These are phyloP conservation scores for Suhomyces atakaporum DNA, from an alignment of 1,139 yeast genomes.

Conservation along the genomic window DNA sequence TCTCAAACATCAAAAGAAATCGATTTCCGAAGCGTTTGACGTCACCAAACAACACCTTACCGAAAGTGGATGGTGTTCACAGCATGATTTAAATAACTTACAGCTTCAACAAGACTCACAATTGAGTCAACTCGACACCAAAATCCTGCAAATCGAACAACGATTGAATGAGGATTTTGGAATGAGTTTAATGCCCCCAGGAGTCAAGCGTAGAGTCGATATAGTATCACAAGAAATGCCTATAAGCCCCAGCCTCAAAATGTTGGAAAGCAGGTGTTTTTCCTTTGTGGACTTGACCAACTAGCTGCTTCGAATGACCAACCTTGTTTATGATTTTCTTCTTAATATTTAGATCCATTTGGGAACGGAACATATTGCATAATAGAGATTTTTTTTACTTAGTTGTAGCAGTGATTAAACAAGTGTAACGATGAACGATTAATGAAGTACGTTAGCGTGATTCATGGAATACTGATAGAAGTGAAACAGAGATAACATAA, in stretches of 20 bases:
- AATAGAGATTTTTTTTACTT: slow-evolving; percentile 1
- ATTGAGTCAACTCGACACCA: slow-evolving; percentile 35
- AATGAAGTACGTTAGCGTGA: too few species aligned
- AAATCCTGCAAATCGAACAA: slow-evolving; percentile 34
- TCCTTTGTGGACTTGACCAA: slow-evolving; percentile 22
- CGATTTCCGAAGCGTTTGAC: slow-evolving; percentile 39
- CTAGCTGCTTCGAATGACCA: slow-evolving; percentile 3
- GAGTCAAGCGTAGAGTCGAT: slow-evolving; percentile 6
- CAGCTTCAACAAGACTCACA: slow-evolving; percentile 39
- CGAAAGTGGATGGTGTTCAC: slow-evolving; percentile 50
- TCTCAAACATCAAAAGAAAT: slow-evolving; percentile 32
- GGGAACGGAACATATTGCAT: slow-evolving; percentile 1
- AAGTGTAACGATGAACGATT: background rate
- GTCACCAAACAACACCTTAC: slow-evolving; percentile 36
- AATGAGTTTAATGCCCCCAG: slow-evolving; percentile 22
- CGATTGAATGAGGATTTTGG: slow-evolving; percentile 31
- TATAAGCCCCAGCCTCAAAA: slow-evolving; percentile 26
- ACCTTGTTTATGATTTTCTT: slow-evolving; percentile 9
- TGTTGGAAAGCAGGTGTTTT: slow-evolving; percentile 29
- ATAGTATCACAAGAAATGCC: slow-evolving; percentile 16
- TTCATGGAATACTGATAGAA: too few species aligned
- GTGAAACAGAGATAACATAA: too few species aligned
- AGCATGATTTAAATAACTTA: slow-evolving; percentile 44
- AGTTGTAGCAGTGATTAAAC: background rate
- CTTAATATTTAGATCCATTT: slow-evolving; percentile 4